Conservation (phyloP, 108 stramenopile genomes). For the Epithemia pelagica region DNA sequence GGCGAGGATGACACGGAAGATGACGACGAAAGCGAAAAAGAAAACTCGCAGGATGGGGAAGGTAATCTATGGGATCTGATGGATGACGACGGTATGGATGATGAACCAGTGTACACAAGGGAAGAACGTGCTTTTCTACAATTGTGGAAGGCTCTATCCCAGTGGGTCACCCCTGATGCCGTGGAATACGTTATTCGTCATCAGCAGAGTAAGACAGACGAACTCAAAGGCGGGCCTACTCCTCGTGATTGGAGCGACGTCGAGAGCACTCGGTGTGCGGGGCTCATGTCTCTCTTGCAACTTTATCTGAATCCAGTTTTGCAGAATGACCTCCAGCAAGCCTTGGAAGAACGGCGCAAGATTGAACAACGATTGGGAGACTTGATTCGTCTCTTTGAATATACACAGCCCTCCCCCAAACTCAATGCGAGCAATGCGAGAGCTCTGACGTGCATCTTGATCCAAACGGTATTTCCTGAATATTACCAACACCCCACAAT, state of each 20-base stretch:
- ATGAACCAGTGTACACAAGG: not conserved
- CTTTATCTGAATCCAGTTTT: not conserved
- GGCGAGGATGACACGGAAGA: not conserved
- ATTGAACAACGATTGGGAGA: conserved; percentile 1
- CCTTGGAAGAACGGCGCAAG: not conserved
- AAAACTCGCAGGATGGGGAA: conserved; percentile 1
- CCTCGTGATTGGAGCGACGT: not conserved
- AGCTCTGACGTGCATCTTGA: conserved; percentile 3
- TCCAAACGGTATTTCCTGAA: not conserved
- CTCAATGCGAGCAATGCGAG: not conserved
- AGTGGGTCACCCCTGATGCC: not conserved
- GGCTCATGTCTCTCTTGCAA: conserved; percentile 5
- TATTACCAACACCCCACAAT: not conserved
- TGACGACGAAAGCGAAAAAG: not conserved
- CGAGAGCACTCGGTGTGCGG: not conserved
- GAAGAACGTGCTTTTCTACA: conserved; percentile 1
- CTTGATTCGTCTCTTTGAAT: not conserved
- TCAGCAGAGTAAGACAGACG: not conserved
- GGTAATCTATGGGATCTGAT: not conserved
- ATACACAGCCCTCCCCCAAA: not conserved
- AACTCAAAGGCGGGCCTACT: not conserved
- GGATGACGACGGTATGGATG: not conserved
- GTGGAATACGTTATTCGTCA: not conserved
- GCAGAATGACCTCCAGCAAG: not conserved
- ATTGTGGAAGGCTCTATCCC: not conserved